Evolutionary conservation across 257 asterid species (phyloP).

Genomic region (Solanum gracilifrons): DNA sequence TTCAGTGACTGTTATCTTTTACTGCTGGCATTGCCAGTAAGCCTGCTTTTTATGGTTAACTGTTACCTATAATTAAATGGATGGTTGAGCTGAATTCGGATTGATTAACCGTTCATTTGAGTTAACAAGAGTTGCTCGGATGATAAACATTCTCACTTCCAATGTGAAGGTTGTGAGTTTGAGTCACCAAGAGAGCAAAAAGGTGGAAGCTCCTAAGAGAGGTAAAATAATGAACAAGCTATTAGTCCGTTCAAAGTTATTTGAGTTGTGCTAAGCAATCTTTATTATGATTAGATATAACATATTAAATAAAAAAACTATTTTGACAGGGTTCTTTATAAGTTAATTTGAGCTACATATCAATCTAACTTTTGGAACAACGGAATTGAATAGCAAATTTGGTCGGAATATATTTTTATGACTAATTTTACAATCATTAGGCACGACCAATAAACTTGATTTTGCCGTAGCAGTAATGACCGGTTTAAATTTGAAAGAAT

Average conservation of each 20-base stretch:
- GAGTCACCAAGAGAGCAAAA: neutral
- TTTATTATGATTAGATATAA: neutral
- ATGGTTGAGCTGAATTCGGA: neutral
- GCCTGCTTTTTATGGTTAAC: constrained; percentile 5
- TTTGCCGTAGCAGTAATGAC: neutral
- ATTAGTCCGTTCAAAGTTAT: neutral
- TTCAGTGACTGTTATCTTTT: neutral
- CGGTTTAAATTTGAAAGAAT: neutral
- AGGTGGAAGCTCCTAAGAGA: neutral
- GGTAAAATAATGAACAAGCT: neutral
- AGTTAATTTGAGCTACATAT: neutral
- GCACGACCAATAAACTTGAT: neutral
- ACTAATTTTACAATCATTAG: neutral
- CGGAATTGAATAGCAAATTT: neutral
- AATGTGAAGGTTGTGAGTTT: neutral
- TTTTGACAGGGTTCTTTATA: neutral
- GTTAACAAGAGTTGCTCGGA: neutral
- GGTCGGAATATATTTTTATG: neutral
- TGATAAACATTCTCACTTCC: accelerated
- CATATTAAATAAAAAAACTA: neutral
- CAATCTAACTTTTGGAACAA: neutral
- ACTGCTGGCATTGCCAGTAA: neutral
- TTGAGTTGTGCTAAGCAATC: neutral
- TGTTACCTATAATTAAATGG: neutral
- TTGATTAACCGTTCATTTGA: neutral